A percentile compares a stretch with the other conserved stretches of the same genome.
These are phyloP conservation scores for Malus fusca DNA, from an alignment of 306 rosid species.

Conservation along the genomic window DNA sequence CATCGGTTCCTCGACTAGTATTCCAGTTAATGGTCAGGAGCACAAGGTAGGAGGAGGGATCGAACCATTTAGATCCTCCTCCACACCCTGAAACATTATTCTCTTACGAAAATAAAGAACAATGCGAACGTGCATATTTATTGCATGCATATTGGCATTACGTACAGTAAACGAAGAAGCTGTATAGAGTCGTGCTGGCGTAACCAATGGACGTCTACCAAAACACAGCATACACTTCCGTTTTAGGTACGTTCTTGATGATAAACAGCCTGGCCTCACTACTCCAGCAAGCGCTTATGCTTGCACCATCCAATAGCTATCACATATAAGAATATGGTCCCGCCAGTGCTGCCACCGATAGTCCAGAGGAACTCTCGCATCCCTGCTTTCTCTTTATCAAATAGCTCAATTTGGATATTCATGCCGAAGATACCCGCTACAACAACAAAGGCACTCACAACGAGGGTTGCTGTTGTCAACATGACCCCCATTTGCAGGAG, in stretches of 20 bases:
- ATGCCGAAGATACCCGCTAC: slow-evolving; percentile 94
- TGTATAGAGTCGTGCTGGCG: not conserved
- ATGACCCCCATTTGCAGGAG: slow-evolving; percentile 98
- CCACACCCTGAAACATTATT: not conserved
- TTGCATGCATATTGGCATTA: not conserved
- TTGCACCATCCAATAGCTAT: slow-evolving; percentile 66
- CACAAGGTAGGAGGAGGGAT: not conserved
- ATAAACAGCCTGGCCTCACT: slow-evolving; percentile 3
- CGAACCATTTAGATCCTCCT: not conserved
- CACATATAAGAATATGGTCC: slow-evolving; percentile 38
- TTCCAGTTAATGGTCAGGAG: not conserved
- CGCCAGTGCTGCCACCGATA: slow-evolving; percentile 39
- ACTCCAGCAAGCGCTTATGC: slow-evolving; percentile 60
- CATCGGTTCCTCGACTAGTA: not conserved
- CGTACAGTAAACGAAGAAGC: not conserved
- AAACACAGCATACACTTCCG: not conserved
- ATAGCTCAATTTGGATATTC: slow-evolving; percentile 74
- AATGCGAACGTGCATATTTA: not conserved
- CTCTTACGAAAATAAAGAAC: not conserved
- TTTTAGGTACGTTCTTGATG: not conserved
- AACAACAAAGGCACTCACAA: slow-evolving; percentile 76
- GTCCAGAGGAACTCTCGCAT: slow-evolving; percentile 66
- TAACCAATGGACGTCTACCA: not conserved
- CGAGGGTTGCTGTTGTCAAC: slow-evolving; percentile 92
- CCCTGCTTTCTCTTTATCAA: slow-evolving; percentile 18